Conservation (phyloP, 805 yeast genomes). For the Dipodascopsis tothii region DNA sequence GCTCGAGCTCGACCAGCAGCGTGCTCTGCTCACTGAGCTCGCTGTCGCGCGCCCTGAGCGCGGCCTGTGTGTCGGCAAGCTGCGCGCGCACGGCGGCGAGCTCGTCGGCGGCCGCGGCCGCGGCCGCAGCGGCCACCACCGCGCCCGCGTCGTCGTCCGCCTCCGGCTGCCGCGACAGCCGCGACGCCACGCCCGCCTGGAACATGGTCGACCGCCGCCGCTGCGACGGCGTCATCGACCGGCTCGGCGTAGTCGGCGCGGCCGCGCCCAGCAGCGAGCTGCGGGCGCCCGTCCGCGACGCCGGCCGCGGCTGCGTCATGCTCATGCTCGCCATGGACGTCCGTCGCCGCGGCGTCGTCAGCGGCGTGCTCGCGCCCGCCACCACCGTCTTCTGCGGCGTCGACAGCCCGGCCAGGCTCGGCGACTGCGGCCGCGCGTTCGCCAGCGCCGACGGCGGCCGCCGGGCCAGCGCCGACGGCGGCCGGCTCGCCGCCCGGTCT, state of each 20-base stretch:
- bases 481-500: background rate
- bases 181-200: background rate
- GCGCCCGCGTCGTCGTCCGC: background rate
- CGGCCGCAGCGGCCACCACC: background rate
- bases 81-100: constrained; percentile 19
- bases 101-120: constrained; percentile 1
- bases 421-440: constrained; percentile 11
- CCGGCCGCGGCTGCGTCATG: background rate
- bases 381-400: background rate
- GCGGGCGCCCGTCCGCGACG: constrained; percentile 4
- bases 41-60: constrained; percentile 24
- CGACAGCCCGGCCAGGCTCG: background rate
- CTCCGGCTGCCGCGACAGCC: constrained; percentile 2
- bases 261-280: background rate
- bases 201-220: constrained; percentile 1
- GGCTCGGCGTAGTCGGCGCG: constrained; percentile 1
- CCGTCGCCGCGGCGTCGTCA: constrained; percentile 12
- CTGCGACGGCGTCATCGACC: background rate
- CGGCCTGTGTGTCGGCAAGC: constrained; percentile 23
- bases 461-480: background rate
- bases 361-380: background rate
- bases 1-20: constrained; percentile 44
- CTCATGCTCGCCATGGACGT: constrained; percentile 9
- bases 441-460: constrained; percentile 7
- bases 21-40: constrained; percentile 39